Conservation (phyloP, 371 early-diverging fungal species). For the Thermomucor indicae-seudaticae region DNA sequence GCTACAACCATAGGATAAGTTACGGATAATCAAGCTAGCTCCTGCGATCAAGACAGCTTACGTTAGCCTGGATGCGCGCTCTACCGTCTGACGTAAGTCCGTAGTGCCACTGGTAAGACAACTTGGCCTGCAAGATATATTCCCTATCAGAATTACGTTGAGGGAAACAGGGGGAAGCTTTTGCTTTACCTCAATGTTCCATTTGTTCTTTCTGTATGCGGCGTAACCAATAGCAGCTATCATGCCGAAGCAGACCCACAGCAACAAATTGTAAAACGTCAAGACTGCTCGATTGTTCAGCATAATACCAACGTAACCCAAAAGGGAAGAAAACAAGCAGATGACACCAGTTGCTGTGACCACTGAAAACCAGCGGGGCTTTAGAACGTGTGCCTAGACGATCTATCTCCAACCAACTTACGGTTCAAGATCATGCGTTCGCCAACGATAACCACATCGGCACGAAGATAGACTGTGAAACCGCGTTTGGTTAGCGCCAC, state of each 20-base stretch:
- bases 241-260: slow-evolving; percentile 56
- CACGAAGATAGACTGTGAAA: slow-evolving; percentile 35
- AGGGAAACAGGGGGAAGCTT: no score
- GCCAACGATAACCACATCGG: slow-evolving; percentile 43
- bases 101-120: slow-evolving; percentile 51
- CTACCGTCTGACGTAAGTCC: slow-evolving; percentile 30
- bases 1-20: slow-evolving; percentile 10
- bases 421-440: slow-evolving; percentile 40
- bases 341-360: slow-evolving; percentile 43
- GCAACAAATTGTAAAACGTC: slow-evolving; percentile 43
- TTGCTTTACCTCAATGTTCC: slow-evolving; percentile 27
- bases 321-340: slow-evolving; percentile 42
- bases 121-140: slow-evolving; percentile 20
- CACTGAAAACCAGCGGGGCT: slow-evolving; percentile 21
- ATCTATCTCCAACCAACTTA: slow-evolving; percentile 15
- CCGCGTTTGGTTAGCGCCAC: background rate
- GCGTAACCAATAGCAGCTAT: slow-evolving; percentile 56
- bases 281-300: slow-evolving; percentile 47
- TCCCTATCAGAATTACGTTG: background rate
- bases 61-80: slow-evolving; percentile 41
- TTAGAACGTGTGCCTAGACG: background rate
- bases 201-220: slow-evolving; percentile 44
- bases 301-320: slow-evolving; percentile 56
- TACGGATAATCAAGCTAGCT: background rate
- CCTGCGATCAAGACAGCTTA: no score